Base-by-base conservation (phyloP, 2,329 filamentous ascomycete species). In the Fusarium buxicola region DNA sequence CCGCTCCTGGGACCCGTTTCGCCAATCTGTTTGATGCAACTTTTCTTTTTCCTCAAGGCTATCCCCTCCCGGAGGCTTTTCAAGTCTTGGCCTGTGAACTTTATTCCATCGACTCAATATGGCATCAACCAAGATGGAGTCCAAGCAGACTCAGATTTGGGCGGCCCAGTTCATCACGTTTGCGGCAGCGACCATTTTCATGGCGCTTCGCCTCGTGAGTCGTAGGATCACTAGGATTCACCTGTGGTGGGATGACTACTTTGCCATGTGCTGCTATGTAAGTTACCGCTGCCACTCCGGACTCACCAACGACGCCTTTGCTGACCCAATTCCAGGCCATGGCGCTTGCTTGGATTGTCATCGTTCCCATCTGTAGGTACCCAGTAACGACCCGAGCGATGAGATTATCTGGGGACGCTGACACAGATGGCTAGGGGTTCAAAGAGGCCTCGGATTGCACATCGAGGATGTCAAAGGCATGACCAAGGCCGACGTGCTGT, bases 201-300 rank as follows among this genome's bases (percentile, higher is more conserved):
- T 66, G 4, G 12, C 13, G 1, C 27, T 66, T 4, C 55, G 63
- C 2, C 12, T 66, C 5, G 4, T 66, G 18, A 66, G 63, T 40
- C 58, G 63, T 15, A 38, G 63, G 2, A 55, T 66, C 5, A 66
- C 58, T 15, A 66, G 58, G 10, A 51, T 66, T 34, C 47, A 48
- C 7, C 58, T 66, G 1, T 66, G 58, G 50, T 66, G 63, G 63
- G 63, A 66, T 51, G 63, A 66, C 16, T 66, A 48, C 55, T 66
- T 66, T 38, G 63, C 63, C 7, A 18, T 66, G 1, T 21, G 60
- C 1, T 63, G 63, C 21, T 66, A 66, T 12, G 63, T 66, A 16
- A 12, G 55, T 38, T 43, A 2, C 13, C 8, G 1, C 6, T 13
- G 3, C 7, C 12, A 10, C 5, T 24, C 7, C 16, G 11, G n/a